These are phyloP conservation scores for Carpinus fangiana DNA, from an alignment of 306 rosid genomes.

Conservation along the genomic window DNA sequence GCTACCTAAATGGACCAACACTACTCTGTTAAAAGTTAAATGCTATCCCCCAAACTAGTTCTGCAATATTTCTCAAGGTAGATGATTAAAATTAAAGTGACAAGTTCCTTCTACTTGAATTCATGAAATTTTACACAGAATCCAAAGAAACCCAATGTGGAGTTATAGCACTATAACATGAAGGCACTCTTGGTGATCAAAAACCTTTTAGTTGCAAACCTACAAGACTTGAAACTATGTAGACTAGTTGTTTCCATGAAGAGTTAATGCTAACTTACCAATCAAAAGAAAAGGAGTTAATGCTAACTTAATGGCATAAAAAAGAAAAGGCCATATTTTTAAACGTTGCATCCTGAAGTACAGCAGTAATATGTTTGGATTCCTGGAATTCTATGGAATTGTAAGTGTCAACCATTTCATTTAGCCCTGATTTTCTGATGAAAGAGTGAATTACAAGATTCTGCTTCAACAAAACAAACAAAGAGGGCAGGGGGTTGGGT, in stretches of 20 bases:
- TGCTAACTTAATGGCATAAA: background rate
- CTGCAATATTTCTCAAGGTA: background rate
- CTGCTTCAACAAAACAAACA: conserved; percentile 17
- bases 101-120: background rate
- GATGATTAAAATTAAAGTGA: background rate
- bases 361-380: background rate
- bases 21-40: background rate
- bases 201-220: background rate
- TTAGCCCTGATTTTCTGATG: background rate
- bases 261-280: too few relatives aligned
- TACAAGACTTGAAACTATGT: background rate
- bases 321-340: background rate
- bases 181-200: background rate
- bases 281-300: background rate
- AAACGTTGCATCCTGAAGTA: conserved; percentile 4
- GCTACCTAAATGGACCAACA: background rate
- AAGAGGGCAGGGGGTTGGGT: background rate
- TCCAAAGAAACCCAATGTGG: background rate
- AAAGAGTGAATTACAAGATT: conserved; percentile 6
- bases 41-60: background rate
- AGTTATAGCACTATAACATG: background rate
- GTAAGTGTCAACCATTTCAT: background rate
- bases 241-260: background rate
- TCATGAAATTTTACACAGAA: background rate
- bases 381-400: background rate